Evolutionary conservation across 169 alveolate genomes (phyloP), one percentile per base, ranked within the genome.

Genomic region (Cryptosporidium felis): DNA sequence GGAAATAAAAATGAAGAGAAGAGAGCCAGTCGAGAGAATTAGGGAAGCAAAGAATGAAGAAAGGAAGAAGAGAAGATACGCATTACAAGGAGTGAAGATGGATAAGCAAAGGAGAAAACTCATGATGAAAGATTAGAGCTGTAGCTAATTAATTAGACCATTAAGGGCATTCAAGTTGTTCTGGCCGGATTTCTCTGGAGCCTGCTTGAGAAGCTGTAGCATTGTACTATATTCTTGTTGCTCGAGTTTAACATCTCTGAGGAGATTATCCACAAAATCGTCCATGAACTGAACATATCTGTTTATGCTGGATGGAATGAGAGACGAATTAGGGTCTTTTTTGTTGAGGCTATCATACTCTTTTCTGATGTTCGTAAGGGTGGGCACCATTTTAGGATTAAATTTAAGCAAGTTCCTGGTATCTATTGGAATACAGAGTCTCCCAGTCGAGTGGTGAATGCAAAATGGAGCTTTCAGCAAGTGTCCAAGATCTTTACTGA

Each of bases 381-480:
- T 93, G n/a, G 96, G 96, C 9, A 93, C 96, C 5, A 56, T 40
- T 49, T 92, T 92, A 6, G 96, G 96, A 62, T 90, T 80, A 60
- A 93, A 93, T 21, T 80, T 90, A 49, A 81, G 74, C 21, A 89
- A 82, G 36, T 80, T 49, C 51, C 67, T 90, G 40, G 81, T 82
- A 80, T 92, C 92, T 60, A 93, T 62, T 23, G 96, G 96, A 42
- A 93, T 93, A 82, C 96, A 93, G 44, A 93, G 92, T 61, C 95
- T 74, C 82, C 98, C 98, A 30, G 98, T 95, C 62, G 93, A 92
- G 30, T 94, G 95, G 46, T 95, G 98, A 41, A 95, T 93, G 67
- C 97, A 94, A 90, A 95, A 94, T 32, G 98, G 98, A 3, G 96
- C 90, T 82, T 95, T 95, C 63, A 95, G 89, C 58, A 95, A 80